These are phyloP conservation scores for Bretziella fagacearum DNA, from an alignment of 2,329 filamentous ascomycete genomes.

Conservation along the genomic window DNA sequence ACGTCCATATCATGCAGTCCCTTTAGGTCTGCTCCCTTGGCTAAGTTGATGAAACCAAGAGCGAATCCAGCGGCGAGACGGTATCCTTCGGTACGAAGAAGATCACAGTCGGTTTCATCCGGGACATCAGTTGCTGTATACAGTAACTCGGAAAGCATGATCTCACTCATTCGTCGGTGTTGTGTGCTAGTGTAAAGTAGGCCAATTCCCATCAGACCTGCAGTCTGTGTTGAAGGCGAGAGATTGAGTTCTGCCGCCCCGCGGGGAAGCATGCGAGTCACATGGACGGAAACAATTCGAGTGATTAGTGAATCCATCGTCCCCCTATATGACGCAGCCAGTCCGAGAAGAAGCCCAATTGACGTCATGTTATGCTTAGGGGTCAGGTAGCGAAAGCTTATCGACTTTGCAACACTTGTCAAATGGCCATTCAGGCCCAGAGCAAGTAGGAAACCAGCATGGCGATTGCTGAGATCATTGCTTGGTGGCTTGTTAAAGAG, in stretches of 20 bases:
- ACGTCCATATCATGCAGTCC: slow-evolving; percentile 88
- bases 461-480: slow-evolving; percentile 79
- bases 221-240: slow-evolving; percentile 83
- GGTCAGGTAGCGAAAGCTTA: slow-evolving; percentile 97
- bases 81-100: slow-evolving; percentile 86
- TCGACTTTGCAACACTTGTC: slow-evolving; percentile 90
- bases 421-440: slow-evolving; percentile 88
- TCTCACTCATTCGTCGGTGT: slow-evolving; percentile 95
- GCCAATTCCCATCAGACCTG: slow-evolving; percentile 92
- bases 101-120: too few relatives aligned
- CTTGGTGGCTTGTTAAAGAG: slow-evolving; percentile 89
- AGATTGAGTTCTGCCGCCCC: slow-evolving; percentile 90
- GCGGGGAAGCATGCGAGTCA: slow-evolving; percentile 80
- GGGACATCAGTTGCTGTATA: slow-evolving; percentile 66
- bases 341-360: slow-evolving; percentile 77
- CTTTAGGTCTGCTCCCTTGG: slow-evolving; percentile 71
- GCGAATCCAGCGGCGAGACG: slow-evolving; percentile 85
- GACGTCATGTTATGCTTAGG: slow-evolving; percentile 99
- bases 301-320: slow-evolving; percentile 97
- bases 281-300: slow-evolving; percentile 81
- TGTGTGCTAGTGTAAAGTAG: slow-evolving; percentile 88
- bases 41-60: slow-evolving; percentile 85
- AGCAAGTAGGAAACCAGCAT: slow-evolving; percentile 82
- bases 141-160: slow-evolving; percentile 96
- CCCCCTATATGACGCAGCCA: slow-evolving; percentile 85